Evolutionary conservation across 2,329 filamentous ascomycete genomes (phyloP).

Genomic region (Ophiostoma ips): DNA sequence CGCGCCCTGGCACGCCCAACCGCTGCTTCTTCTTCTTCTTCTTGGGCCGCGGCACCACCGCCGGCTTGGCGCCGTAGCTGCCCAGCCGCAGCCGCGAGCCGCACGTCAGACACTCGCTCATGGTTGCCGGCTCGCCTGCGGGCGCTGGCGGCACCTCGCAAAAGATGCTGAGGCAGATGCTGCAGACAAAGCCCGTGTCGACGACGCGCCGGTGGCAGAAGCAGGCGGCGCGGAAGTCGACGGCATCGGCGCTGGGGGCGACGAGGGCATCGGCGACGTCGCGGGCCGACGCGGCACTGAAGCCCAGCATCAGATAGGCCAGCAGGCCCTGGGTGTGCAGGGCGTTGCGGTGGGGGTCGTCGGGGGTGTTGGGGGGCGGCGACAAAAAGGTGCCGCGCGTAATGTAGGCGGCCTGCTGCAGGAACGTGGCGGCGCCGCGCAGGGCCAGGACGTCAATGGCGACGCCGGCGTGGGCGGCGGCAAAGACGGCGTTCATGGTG

Average conservation of each 20-base stretch:
- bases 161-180: slow-evolving; percentile 90
- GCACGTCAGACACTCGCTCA: slow-evolving; percentile 67
- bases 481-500: slow-evolving; percentile 97
- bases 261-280: slow-evolving; percentile 36
- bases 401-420: slow-evolving; percentile 72
- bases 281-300: slow-evolving; percentile 29
- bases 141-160: slow-evolving; percentile 42
- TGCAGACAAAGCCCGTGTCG: slow-evolving; percentile 89
- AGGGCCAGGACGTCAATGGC: slow-evolving; percentile 87
- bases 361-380: slow-evolving; percentile 22
- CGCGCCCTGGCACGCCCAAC: slow-evolving; percentile 34
- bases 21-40: slow-evolving; percentile 61
- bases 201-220: slow-evolving; percentile 91
- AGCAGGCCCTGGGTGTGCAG: slow-evolving; percentile 55
- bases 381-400: slow-evolving; percentile 42
- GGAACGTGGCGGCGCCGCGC: slow-evolving; percentile 72
- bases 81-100: slow-evolving; percentile 65
- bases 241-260: slow-evolving; percentile 65
- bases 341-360: slow-evolving; percentile 30
- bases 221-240: slow-evolving; percentile 96
- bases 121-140: slow-evolving; percentile 14
- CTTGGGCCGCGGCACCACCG: slow-evolving; percentile 57
- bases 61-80: slow-evolving; percentile 60
- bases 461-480: slow-evolving; percentile 74
- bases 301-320: slow-evolving; percentile 89